Percentiles rank a stretch among this genome's conserved stretches.
Conservation (phyloP, 2,329 filamentous ascomycete species). For the Fusarium guadeloupense region DNA sequence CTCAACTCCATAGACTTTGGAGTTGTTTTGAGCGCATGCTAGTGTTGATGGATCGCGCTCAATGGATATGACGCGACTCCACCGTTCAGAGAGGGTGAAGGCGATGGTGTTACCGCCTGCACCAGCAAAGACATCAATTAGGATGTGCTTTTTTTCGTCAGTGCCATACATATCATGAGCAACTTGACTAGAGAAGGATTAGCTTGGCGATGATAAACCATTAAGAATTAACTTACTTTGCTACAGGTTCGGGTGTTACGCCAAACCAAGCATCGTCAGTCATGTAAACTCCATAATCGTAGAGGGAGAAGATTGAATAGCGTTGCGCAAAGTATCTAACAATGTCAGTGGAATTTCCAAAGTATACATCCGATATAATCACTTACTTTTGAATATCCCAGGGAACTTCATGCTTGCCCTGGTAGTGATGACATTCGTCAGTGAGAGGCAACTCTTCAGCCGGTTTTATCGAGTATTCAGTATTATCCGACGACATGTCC, state of each 20-base stretch:
- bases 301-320: conserved; percentile 85
- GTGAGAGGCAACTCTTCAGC: conserved; percentile 62
- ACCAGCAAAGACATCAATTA: conserved; percentile 91
- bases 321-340: conserved; percentile 89
- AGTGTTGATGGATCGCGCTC: conserved; percentile 84
- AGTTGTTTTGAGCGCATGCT: conserved; percentile 92
- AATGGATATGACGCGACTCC: conserved; percentile 86
- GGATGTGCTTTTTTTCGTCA: conserved; percentile 65
- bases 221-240: conserved; percentile 65
- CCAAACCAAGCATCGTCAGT: conserved; percentile 97
- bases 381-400: conserved; percentile 84
- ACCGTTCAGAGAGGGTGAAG: conserved; percentile 83
- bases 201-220: neutral
- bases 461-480: conserved; percentile 50
- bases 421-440: conserved; percentile 79
- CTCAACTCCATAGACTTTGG: conserved; percentile 81
- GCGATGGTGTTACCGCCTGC: conserved; percentile 94
- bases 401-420: conserved; percentile 74
- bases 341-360: neutral
- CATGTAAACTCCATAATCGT: conserved; percentile 88
- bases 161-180: conserved; percentile 73
- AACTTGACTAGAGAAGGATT: conserved; percentile 67
- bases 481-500: conserved; percentile 16
- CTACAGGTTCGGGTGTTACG: conserved; percentile 92
- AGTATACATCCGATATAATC: neutral